A percentile compares a stretch with the other conserved stretches of the same genome.
These are phyloP conservation scores for Fusarium neocosmosporiellum DNA, from an alignment of 2,329 filamentous ascomycete species.

Conservation along the genomic window DNA sequence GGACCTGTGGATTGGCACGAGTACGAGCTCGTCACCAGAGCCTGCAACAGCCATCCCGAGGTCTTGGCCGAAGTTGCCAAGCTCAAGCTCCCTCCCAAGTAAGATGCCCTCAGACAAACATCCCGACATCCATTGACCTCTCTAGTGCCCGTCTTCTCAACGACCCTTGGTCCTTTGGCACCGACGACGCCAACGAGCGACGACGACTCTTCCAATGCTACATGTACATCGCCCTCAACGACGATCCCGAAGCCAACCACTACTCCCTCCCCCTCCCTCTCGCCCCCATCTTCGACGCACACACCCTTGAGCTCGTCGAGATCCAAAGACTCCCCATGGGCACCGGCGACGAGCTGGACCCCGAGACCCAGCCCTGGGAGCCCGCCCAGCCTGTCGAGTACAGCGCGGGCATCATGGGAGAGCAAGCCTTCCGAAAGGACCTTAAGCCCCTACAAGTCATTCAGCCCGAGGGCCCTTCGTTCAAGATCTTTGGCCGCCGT, in stretches of 20 bases:
- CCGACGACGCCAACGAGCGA: constrained; percentile 7
- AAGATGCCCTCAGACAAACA: neutral
- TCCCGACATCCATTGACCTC: accelerated
- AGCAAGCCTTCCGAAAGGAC: constrained; percentile 50
- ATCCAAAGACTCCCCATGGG: constrained; percentile 12
- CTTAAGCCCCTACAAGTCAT: constrained; percentile 71
- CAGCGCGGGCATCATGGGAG: constrained; percentile 16
- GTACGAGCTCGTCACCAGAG: constrained; percentile 11
- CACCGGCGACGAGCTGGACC: neutral
- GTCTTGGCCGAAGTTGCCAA: constrained; percentile 29
- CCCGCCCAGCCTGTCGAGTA: constrained; percentile 21
- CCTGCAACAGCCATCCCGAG: constrained; percentile 17
- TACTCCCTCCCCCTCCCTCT: constrained; percentile 28
- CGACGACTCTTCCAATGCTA: constrained; percentile 33
- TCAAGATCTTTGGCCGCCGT: constrained; percentile 45
- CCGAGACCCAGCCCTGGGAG: constrained; percentile 22
- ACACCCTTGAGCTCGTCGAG: constrained; percentile 21
- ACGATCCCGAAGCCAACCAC: constrained; percentile 27
- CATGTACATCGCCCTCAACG: constrained; percentile 25
- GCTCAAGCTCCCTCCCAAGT: constrained; percentile 26
- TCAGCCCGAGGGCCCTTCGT: constrained; percentile 73
- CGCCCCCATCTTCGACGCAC: constrained; percentile 28
- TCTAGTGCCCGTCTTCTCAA: constrained; percentile 11
- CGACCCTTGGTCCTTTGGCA: constrained; percentile 22
- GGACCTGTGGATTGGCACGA: constrained; percentile 22